Conservation (phyloP, 169 alveolate species). For the Eimeria falciformis region DNA sequence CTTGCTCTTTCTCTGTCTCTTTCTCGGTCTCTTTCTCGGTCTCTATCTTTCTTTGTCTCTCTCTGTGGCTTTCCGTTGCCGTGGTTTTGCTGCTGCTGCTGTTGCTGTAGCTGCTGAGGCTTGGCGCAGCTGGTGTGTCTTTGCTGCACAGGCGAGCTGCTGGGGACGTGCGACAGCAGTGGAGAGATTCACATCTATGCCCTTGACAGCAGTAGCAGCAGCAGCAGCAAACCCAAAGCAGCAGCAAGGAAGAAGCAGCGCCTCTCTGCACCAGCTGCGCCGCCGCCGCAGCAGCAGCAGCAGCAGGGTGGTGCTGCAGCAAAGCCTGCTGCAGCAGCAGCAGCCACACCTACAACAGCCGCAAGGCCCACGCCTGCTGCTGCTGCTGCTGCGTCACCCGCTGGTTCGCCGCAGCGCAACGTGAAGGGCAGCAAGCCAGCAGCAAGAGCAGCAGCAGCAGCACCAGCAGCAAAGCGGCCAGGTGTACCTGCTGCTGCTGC, state of each 20-base stretch:
- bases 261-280: background rate
- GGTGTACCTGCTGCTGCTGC: constrained; percentile 41
- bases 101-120: constrained; percentile 32
- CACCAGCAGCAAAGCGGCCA: constrained; percentile 9
- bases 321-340: background rate
- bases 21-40: background rate
- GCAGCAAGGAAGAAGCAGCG: background rate
- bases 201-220: background rate
- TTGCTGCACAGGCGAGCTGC: constrained; percentile 10
- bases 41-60: background rate
- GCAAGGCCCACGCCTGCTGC: constrained; percentile 15
- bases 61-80: background rate
- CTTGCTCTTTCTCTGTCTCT: background rate
- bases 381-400: background rate
- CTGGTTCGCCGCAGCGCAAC: constrained; percentile 25
- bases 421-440: constrained; percentile 34
- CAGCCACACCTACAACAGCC: background rate
- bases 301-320: constrained; percentile 24
- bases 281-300: constrained; percentile 30
- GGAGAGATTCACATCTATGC: constrained; percentile 22
- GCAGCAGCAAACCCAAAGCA: constrained; percentile 24
- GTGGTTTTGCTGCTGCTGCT: constrained; percentile 7
- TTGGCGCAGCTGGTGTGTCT: constrained; percentile 40
- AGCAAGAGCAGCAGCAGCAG: constrained; percentile 55
- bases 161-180: constrained; percentile 44